Percentiles rank a stretch among this genome's conserved stretches.
phyloP scores from a whole-genome alignment of 331 rosid species.

The Rhamnella rubrinervis region DNA sequence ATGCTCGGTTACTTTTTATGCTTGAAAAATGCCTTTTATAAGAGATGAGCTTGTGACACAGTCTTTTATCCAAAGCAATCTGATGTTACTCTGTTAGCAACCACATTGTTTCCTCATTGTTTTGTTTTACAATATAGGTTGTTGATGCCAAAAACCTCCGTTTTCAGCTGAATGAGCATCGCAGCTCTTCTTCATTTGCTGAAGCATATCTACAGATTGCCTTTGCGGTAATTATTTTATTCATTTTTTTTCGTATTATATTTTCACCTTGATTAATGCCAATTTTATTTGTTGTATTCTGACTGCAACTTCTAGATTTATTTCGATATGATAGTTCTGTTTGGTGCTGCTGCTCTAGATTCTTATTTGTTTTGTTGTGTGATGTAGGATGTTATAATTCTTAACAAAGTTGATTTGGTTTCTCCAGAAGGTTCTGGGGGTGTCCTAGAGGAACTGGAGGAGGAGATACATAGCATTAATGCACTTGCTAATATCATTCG shows the following conservation, averaged over 20 bases:
- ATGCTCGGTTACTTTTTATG: not conserved
- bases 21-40: not conserved
- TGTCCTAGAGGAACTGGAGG: conserved; percentile 70
- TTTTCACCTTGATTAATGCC: not conserved
- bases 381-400: conserved; percentile 83
- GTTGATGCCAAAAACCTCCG: conserved; percentile 88
- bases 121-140: conserved; percentile 39
- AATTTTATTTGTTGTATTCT: not conserved
- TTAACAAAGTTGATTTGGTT: conserved; percentile 97
- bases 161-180: conserved; percentile 68
- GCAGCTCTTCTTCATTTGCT: conserved; percentile 69
- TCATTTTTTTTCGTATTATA: not conserved
- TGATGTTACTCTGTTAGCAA: not conserved
- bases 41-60: not conserved
- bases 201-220: conserved; percentile 90
- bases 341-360: conserved; percentile 1
- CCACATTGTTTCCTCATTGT: conserved; percentile 15
- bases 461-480: conserved; percentile 75
- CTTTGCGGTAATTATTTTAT: conserved; percentile 65
- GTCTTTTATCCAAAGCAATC: not conserved
- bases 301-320: not conserved
- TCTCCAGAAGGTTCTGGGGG: conserved; percentile 61
- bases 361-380: conserved; percentile 37
- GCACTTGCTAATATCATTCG: conserved; percentile 74
- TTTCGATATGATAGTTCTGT: conserved; percentile 2